These are phyloP conservation scores for Claviceps paspali DNA, from an alignment of 2,329 filamentous ascomycete species.

Conservation along the genomic window DNA sequence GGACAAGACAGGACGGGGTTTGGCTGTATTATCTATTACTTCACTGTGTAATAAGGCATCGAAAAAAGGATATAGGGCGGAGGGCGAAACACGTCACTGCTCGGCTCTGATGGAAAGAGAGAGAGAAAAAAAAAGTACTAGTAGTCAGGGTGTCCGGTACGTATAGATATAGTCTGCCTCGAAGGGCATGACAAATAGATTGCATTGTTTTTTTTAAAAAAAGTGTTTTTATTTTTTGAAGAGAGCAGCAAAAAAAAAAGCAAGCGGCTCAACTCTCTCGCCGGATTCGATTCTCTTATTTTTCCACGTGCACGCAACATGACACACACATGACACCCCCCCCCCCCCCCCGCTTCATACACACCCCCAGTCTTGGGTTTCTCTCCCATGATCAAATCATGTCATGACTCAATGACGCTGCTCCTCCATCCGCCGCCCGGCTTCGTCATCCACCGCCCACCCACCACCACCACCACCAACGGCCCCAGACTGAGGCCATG, in stretches of 20 bases:
- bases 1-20: background rate
- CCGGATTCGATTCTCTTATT: too few species aligned
- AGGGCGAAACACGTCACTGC: background rate
- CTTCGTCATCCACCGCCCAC: too few species aligned
- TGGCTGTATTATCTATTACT: conserved; percentile 2
- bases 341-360: too few species aligned
- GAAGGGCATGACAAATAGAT: conserved; percentile 2
- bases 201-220: conserved; percentile 2
- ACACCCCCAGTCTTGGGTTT: background rate
- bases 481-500: too few species aligned
- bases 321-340: too few species aligned
- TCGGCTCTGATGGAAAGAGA: background rate
- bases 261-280: too few species aligned
- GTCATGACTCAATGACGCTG: background rate
- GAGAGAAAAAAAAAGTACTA: background rate
- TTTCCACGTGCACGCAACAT: too few species aligned
- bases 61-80: background rate
- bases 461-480: too few species aligned
- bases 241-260: too few species aligned
- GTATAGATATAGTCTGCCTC: conserved; percentile 2
- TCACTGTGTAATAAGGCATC: background rate
- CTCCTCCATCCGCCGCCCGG: background rate
- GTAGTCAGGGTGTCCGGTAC: too few species aligned
- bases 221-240: too few species aligned
- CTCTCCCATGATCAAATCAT: background rate